phyloP scores from a whole-genome alignment of 352 stramenopile species.

The Phytophthora cactorum region DNA sequence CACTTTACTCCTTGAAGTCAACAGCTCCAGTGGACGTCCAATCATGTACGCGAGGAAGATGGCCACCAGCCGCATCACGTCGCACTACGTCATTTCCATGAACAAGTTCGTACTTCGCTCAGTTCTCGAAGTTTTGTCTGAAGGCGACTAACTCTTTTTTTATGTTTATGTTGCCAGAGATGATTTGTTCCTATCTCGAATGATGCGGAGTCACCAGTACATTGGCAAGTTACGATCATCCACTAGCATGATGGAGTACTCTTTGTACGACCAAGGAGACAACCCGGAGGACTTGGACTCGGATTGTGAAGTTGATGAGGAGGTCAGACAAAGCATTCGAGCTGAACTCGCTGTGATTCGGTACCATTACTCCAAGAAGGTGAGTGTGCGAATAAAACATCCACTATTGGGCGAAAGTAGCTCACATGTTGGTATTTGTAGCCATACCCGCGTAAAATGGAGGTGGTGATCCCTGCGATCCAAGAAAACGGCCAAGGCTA shows the following conservation, averaged over 20 bases:
- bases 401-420: neutral
- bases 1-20: constrained; percentile 83
- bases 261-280: constrained; percentile 84
- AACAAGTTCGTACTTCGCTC: constrained; percentile 53
- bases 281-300: constrained; percentile 88
- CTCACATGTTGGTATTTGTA: constrained; percentile 16
- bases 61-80: constrained; percentile 72
- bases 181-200: constrained; percentile 79
- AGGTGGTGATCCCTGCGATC: constrained; percentile 80
- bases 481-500: constrained; percentile 65
- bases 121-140: neutral
- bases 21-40: constrained; percentile 82
- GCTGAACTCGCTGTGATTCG: constrained; percentile 76
- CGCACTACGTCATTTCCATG: constrained; percentile 89
- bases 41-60: constrained; percentile 89
- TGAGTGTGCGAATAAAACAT: constrained; percentile 7
- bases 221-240: constrained; percentile 87
- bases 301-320: constrained; percentile 81
- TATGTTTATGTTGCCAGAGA: constrained; percentile 40
- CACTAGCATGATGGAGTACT: constrained; percentile 86
- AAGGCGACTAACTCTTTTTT: neutral
- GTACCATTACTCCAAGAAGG: constrained; percentile 80
- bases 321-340: constrained; percentile 76
- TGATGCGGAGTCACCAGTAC: constrained; percentile 87
- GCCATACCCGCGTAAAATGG: constrained; percentile 82